Base-by-base conservation (phyloP, 331 rosid genomes). In the Arachis monticola region DNA sequence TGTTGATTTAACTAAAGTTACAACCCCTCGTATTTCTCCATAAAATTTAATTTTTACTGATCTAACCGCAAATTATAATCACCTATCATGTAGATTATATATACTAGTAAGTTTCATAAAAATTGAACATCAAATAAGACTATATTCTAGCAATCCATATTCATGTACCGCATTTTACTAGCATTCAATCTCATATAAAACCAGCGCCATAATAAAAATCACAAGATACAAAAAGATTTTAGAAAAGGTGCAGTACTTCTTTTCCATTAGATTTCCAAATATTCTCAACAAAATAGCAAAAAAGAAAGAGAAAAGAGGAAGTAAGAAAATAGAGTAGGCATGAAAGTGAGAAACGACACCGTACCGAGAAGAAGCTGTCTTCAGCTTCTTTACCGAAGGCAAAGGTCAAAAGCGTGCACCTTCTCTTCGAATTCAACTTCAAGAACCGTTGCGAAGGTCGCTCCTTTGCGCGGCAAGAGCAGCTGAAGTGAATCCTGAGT, bases 361-460 rank as follows among this genome's bases (percentile, higher is more conserved):
- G 6, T 83, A 91, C 96, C 94, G 89, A 87, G 72, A 83, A 22
- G 73, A 76, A 85, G 69, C 85, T 80, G 53, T 88, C 93, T 48
- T 85, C 90, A 30, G 96, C 88, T 52, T 86, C 93, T 82, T 85
- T 89, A 13, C 91, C 89, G 30, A 74, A 63, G 69, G 99, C 96
- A 56, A 74, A 81, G 77, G 67, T 67, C 60, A 73, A 79, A 4
- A 48, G 69, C 44, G 76, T 72, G 76, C 76, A 73, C 60, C 47
- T 80, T 5, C 80, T 74, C 35, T 62, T 88, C 41, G 57, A 73
- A 73, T 17, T 72, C 50, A 75, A 79, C 48, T 50, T 73, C 80
- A 46, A 61, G 74, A 58, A 63, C 44, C 48, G 78, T 0, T 72
- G 79, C 1, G 68, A 82, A 81, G 64, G 78, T 63, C 32, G 58